phyloP scores from a whole-genome alignment of 345 rosid species.

The Anastatica hierochuntica region DNA sequence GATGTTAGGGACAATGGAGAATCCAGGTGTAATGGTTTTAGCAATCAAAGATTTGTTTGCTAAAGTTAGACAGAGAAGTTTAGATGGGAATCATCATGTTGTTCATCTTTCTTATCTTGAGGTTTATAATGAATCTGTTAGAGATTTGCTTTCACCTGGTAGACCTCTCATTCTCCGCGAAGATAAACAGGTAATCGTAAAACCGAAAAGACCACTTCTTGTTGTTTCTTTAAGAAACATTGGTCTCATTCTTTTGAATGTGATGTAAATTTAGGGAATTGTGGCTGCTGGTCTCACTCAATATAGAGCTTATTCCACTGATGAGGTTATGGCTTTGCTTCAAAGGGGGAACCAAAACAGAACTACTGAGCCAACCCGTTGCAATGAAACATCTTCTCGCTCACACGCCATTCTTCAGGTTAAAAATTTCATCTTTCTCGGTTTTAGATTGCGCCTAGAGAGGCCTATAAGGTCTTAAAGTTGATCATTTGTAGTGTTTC shows the following conservation, averaged over 20 bases:
- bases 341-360: constrained; percentile 88
- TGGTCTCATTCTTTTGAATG: constrained; percentile 11
- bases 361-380: constrained; percentile 92
- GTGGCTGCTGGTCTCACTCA: constrained; percentile 93
- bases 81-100: constrained; percentile 74
- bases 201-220: neutral
- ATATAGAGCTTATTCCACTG: constrained; percentile 89
- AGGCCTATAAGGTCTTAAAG: neutral
- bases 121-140: constrained; percentile 83
- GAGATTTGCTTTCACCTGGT: constrained; percentile 95
- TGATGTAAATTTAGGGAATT: constrained; percentile 49
- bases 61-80: constrained; percentile 77
- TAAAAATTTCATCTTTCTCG: neutral
- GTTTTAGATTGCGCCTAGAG: neutral
- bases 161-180: constrained; percentile 90
- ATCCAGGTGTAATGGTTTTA: constrained; percentile 96
- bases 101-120: constrained; percentile 95
- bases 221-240: neutral
- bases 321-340: constrained; percentile 91
- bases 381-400: constrained; percentile 89
- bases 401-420: constrained; percentile 98
- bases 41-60: constrained; percentile 88
- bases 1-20: constrained; percentile 83
- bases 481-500: constrained; percentile 7
- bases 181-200: constrained; percentile 63